Conservation (phyloP, 495 filamentous ascomycete genomes). For the Neurospora sp. region DNA sequence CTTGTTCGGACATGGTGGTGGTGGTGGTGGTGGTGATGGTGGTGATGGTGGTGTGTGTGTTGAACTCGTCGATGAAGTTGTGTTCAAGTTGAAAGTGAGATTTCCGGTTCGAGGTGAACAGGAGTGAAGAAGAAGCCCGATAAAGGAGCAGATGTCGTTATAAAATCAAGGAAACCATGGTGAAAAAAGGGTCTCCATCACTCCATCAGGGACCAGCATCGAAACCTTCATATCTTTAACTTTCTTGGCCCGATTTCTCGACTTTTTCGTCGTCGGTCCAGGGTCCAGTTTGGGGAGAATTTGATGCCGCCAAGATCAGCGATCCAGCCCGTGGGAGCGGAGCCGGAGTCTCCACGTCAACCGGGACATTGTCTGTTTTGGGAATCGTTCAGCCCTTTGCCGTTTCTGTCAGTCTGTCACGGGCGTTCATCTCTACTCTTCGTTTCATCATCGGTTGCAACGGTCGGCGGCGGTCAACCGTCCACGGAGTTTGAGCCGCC, state of each 20-base stretch:
- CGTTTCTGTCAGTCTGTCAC: background rate
- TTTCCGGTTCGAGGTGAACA: background rate
- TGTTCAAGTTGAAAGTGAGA: background rate
- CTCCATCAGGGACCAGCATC: background rate
- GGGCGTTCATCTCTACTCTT: background rate
- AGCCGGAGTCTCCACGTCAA: background rate
- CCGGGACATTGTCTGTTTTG: background rate
- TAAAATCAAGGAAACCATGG: no score
- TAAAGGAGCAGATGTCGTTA: background rate
- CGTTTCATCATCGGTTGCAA: background rate
- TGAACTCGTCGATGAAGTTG: background rate
- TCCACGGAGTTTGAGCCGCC: background rate
- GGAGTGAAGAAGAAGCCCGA: background rate
- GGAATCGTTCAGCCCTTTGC: background rate
- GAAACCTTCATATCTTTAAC: background rate
- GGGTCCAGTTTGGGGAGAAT: background rate
- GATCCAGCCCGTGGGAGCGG: constrained; percentile 5
- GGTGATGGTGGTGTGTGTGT: background rate
- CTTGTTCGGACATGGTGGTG: background rate
- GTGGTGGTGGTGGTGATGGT: background rate
- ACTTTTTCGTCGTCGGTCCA: background rate
- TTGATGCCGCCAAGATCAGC: constrained; percentile 3
- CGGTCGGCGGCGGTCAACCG: background rate
- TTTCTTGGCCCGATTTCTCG: background rate
- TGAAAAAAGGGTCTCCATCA: no score